Evolutionary conservation across 495 filamentous ascomycete species (phyloP).

Genomic region (Podospora tetraspora): DNA sequence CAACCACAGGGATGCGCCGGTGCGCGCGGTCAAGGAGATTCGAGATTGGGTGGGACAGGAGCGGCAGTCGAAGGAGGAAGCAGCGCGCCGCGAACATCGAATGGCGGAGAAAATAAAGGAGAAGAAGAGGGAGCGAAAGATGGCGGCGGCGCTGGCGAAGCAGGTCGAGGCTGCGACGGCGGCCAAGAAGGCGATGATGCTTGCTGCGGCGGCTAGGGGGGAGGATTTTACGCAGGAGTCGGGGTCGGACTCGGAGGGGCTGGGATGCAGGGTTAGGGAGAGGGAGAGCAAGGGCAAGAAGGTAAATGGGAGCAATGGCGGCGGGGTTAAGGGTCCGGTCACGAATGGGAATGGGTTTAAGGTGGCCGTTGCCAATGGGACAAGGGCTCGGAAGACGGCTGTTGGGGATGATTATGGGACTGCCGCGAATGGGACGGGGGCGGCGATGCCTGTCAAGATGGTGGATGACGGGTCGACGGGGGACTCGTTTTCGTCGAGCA

Average conservation of each 20-base stretch:
- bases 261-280: neutral
- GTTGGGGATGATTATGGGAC: neutral
- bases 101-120: conserved; percentile 18
- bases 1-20: conserved; percentile 48
- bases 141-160: neutral
- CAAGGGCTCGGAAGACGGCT: neutral
- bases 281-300: neutral
- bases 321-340: neutral
- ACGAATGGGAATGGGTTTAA: neutral
- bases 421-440: neutral
- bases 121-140: neutral
- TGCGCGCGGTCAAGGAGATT: conserved; percentile 43
- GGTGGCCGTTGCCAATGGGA: neutral
- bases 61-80: conserved; percentile 17
- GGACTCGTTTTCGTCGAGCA: neutral
- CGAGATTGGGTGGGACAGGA: conserved; percentile 44
- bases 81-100: conserved; percentile 12
- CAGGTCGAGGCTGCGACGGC: neutral
- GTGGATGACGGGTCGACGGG: neutral
- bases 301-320: neutral
- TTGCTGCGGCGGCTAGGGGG: neutral
- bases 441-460: neutral
- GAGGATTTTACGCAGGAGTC: neutral
- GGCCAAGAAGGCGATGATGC: neutral
- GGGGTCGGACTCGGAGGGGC: neutral